Conservation (phyloP, 805 yeast species). For the Brettanomyces naardenensis region DNA sequence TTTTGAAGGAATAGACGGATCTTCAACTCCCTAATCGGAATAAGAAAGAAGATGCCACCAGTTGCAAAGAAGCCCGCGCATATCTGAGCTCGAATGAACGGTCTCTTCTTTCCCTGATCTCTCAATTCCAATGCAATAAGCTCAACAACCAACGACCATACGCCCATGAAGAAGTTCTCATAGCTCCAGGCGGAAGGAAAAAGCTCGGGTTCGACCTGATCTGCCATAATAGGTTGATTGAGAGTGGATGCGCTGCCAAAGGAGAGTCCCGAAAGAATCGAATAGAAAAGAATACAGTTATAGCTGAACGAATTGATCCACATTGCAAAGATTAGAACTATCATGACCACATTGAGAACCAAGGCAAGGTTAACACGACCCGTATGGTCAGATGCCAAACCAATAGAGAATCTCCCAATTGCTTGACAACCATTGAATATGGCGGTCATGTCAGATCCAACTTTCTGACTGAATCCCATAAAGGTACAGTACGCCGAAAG, state of each 20-base stretch:
- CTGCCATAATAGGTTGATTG: slow-evolving; percentile 25
- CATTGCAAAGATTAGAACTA: slow-evolving; percentile 35
- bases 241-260: slow-evolving; percentile 35
- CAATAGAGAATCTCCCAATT: slow-evolving; percentile 43
- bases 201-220: slow-evolving; percentile 17
- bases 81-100: slow-evolving; percentile 53
- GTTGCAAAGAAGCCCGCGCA: slow-evolving; percentile 48
- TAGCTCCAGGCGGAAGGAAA: slow-evolving; percentile 26
- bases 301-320: slow-evolving; percentile 33
- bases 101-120: slow-evolving; percentile 19
- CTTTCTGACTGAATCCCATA: slow-evolving; percentile 36
- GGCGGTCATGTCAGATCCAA: slow-evolving; percentile 40
- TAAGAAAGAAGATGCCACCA: slow-evolving; percentile 32
- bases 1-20: slow-evolving; percentile 30
- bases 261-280: slow-evolving; percentile 35
- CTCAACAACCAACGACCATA: slow-evolving; percentile 23
- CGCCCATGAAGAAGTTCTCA: slow-evolving; percentile 20
- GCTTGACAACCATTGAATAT: slow-evolving; percentile 39
- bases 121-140: slow-evolving; percentile 23
- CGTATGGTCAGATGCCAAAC: slow-evolving; percentile 34
- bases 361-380: slow-evolving; percentile 41
- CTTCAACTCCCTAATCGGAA: slow-evolving; percentile 44
- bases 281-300: slow-evolving; percentile 27
- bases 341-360: slow-evolving; percentile 25
- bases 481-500: slow-evolving; percentile 39